A percentile compares a stretch with the other conserved stretches of the same genome.
phyloP scores from a whole-genome alignment of 176 grass and related monocot species.

The Oropetium thomaeum region DNA sequence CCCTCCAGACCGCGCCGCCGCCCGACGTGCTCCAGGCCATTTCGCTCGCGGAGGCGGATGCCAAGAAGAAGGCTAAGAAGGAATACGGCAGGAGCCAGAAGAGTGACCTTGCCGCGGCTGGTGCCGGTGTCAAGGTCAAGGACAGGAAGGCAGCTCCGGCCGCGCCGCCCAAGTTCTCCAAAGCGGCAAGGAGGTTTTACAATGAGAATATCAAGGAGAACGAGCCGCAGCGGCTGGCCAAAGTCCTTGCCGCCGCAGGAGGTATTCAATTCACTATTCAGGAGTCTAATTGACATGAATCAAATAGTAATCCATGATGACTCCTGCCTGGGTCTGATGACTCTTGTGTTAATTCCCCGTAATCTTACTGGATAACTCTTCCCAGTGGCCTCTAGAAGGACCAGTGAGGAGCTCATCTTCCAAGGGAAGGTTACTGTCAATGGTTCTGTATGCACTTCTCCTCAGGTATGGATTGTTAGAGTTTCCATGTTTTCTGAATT shows the following conservation, averaged over 20 bases:
- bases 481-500: background rate
- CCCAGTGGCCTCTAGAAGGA: constrained; percentile 89
- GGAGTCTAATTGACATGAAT: background rate
- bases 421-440: constrained; percentile 98
- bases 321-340: too few species aligned
- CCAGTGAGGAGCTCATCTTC: constrained; percentile 86
- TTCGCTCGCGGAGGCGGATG: constrained; percentile 45
- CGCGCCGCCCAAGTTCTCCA: constrained; percentile 70
- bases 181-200: constrained; percentile 93
- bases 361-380: constrained; percentile 14
- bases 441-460: constrained; percentile 75
- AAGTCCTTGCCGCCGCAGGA: constrained; percentile 81
- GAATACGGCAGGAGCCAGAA: constrained; percentile 25
- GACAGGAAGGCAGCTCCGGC: constrained; percentile 36
- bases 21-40: constrained; percentile 59
- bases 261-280: constrained; percentile 27
- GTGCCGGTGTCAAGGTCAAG: constrained; percentile 14
- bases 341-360: background rate
- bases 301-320: background rate
- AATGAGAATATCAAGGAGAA: constrained; percentile 65
- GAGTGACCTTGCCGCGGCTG: background rate
- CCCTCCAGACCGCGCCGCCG: constrained; percentile 49
- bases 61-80: constrained; percentile 53
- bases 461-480: constrained; percentile 60
- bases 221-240: constrained; percentile 65